A percentile compares a stretch with the other conserved stretches of the same genome.
Evolutionary conservation across 2,329 filamentous ascomycete genomes (phyloP).

Genomic region (Aureobasidium subglaciale): DNA sequence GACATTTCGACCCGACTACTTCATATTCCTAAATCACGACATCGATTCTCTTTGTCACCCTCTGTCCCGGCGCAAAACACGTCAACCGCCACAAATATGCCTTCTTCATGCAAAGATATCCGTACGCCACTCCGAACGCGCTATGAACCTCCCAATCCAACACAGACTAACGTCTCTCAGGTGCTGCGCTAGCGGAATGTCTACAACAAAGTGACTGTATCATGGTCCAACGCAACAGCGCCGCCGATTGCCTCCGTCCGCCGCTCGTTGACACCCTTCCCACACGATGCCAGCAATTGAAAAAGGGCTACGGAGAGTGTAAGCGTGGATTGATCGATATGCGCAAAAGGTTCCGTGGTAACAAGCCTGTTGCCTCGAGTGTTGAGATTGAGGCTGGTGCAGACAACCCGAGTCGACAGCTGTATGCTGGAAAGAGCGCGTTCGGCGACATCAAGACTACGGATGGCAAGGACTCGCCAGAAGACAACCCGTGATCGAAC

Average conservation of each 20-base stretch:
- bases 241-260: slow-evolving; percentile 78
- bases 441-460: slow-evolving; percentile 25
- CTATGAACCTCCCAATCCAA: slow-evolving; percentile 2
- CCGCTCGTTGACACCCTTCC: slow-evolving; percentile 78
- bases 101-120: slow-evolving; percentile 93
- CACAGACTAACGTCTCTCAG: slow-evolving; percentile 40
- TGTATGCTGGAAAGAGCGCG: slow-evolving; percentile 64
- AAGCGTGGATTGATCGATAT: slow-evolving; percentile 96
- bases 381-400: slow-evolving; percentile 52
- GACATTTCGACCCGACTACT: not conserved
- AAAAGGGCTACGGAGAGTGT: slow-evolving; percentile 89
- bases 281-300: slow-evolving; percentile 82
- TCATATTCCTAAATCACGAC: not conserved
- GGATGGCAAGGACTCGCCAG: slow-evolving; percentile 26
- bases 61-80: not conserved
- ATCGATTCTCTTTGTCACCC: not conserved
- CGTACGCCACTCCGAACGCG: slow-evolving; percentile 49
- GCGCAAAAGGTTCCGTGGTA: slow-evolving; percentile 95
- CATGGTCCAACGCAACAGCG: slow-evolving; percentile 80
- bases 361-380: slow-evolving; percentile 70
- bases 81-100: slow-evolving; percentile 54
- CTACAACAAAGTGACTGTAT: slow-evolving; percentile 96
- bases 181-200: slow-evolving; percentile 85
- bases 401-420: slow-evolving; percentile 50
- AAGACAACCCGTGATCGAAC: slow-evolving; percentile 24